phyloP scores from a whole-genome alignment of 768 basidiomycete species.

The Russula olivacea region DNA sequence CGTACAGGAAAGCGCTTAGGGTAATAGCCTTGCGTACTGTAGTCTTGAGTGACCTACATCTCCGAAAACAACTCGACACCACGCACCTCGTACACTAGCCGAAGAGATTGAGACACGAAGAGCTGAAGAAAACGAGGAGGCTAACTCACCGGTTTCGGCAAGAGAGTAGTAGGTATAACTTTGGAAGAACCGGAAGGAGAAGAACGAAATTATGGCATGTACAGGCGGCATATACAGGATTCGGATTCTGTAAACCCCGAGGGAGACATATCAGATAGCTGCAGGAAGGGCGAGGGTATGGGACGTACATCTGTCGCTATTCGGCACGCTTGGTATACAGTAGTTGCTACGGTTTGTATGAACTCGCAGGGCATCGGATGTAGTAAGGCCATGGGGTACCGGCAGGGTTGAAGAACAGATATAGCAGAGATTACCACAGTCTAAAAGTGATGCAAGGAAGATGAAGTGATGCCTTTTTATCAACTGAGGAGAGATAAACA shows the following conservation, averaged over 20 bases:
- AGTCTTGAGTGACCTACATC: neutral
- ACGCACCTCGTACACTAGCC: constrained; percentile 59
- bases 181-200: constrained; percentile 82
- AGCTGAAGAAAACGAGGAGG: constrained; percentile 29
- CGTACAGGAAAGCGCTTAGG: constrained; percentile 80
- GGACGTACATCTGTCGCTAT: constrained; percentile 70
- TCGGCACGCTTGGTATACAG: constrained; percentile 61
- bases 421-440: constrained; percentile 57
- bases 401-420: constrained; percentile 55
- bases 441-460: constrained; percentile 31
- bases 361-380: neutral
- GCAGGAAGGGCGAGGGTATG: neutral
- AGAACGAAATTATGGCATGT: constrained; percentile 78
- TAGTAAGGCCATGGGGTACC: constrained; percentile 38
- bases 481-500: constrained; percentile 18
- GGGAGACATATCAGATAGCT: neutral
- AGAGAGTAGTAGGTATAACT: constrained; percentile 62
- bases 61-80: neutral
- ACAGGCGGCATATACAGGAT: constrained; percentile 81
- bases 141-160: constrained; percentile 42
- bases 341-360: constrained; percentile 45
- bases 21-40: constrained; percentile 54
- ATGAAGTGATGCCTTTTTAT: too few relatives aligned
- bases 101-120: constrained; percentile 29
- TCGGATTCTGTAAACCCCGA: constrained; percentile 45